Percentiles rank a stretch among this genome's conserved stretches.
These are phyloP conservation scores for Fusarium bactridioides DNA, from an alignment of 2,329 filamentous ascomycete species.

Conservation along the genomic window DNA sequence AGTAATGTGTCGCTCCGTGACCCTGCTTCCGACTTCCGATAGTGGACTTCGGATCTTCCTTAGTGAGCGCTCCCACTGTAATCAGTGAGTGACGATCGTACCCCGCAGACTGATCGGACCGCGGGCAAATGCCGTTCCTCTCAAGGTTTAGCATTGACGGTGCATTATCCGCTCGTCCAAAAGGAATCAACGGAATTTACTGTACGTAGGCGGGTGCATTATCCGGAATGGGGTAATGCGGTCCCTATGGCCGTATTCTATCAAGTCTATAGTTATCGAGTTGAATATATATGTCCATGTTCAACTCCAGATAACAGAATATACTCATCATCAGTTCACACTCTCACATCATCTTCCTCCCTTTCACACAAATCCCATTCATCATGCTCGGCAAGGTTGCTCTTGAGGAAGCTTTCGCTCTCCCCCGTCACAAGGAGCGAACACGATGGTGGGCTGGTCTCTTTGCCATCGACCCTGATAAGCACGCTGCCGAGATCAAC, in stretches of 20 bases:
- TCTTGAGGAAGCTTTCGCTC: conserved; percentile 68
- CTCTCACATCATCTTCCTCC: not conserved
- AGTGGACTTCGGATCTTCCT: conserved; percentile 1
- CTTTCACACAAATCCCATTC: not conserved
- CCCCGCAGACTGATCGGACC: conserved; percentile 18
- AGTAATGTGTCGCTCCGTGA: not conserved
- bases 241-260: not conserved
- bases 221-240: conserved; percentile 1
- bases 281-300: conserved; percentile 2
- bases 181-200: not conserved
- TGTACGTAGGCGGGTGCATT: conserved; percentile 7
- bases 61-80: not conserved
- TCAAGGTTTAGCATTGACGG: not conserved
- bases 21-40: conserved; percentile 31
- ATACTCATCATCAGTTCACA: not conserved
- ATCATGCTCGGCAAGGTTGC: conserved; percentile 67
- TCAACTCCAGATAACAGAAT: not conserved
- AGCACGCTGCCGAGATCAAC: conserved; percentile 63
- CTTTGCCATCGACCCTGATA: conserved; percentile 66
- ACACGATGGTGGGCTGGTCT: conserved; percentile 68
- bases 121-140: not conserved
- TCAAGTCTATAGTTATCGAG: not conserved
- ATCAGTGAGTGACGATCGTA: not conserved
- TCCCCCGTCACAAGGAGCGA: conserved; percentile 65
- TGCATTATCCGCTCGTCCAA: conserved; percentile 25